These are phyloP conservation scores for Oryza brachyantha DNA, from an alignment of 176 grass and related monocot species.

Conservation along the genomic window DNA sequence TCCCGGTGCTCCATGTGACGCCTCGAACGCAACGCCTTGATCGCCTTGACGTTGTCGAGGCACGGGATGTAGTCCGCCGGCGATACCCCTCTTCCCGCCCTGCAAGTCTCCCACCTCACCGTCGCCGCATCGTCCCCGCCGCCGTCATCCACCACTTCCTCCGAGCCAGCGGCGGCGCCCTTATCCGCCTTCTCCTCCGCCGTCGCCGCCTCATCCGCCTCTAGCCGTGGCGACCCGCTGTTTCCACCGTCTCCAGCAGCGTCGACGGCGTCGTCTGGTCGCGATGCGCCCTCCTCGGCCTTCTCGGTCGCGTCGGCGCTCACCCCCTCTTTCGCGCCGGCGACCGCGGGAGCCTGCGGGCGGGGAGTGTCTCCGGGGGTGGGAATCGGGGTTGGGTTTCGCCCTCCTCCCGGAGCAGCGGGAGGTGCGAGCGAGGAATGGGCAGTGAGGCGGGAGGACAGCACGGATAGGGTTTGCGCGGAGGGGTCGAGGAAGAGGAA, in stretches of 20 bases:
- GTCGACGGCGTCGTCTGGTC: neutral
- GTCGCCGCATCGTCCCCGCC: conserved; percentile 25
- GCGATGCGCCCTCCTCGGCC: neutral
- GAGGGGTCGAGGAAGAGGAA: conserved; percentile 45
- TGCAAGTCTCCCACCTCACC: conserved; percentile 69
- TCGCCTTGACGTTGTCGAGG: conserved; percentile 85
- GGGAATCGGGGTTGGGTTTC: neutral
- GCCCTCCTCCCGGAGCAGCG: neutral
- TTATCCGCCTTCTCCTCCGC: neutral
- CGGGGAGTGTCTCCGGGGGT: neutral
- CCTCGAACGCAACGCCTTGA: conserved; percentile 79
- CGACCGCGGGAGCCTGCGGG: neutral
- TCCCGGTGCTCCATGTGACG: conserved; percentile 93
- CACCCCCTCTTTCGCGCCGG: neutral
- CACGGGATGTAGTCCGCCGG: conserved; percentile 73
- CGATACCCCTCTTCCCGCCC: conserved; percentile 45
- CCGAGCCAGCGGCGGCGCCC: neutral
- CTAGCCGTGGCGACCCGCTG: neutral
- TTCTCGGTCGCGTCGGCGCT: neutral
- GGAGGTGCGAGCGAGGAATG: neutral
- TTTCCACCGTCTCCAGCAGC: neutral
- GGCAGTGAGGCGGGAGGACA: conserved; percentile 26
- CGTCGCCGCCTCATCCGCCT: neutral
- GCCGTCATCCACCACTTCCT: neutral
- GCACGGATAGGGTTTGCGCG: conserved; percentile 5